These are phyloP conservation scores for Diaporthe caulivora DNA, from an alignment of 2,329 filamentous ascomycete genomes.

Conservation along the genomic window DNA sequence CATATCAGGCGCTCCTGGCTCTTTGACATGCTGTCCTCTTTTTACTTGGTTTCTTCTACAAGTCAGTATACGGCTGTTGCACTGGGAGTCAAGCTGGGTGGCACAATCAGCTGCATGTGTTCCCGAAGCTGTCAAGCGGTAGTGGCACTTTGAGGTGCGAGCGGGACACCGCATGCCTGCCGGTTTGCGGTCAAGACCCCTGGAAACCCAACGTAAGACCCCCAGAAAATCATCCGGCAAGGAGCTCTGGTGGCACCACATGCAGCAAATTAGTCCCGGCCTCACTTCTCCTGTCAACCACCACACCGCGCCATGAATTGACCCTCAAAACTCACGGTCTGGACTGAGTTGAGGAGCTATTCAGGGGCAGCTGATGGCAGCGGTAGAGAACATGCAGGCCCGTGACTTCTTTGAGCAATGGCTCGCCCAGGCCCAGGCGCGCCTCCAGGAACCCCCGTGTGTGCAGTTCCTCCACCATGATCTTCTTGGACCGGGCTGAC, in stretches of 20 bases:
- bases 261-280: background rate
- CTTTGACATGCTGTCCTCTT: background rate
- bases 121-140: background rate
- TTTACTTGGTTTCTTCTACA: background rate
- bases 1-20: background rate
- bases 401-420: slow-evolving; percentile 31
- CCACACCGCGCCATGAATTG: slow-evolving; percentile 10
- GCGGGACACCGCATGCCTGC: slow-evolving; percentile 14
- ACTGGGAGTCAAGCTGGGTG: background rate
- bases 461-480: slow-evolving; percentile 4
- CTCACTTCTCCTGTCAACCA: background rate
- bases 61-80: background rate
- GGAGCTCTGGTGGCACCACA: slow-evolving; percentile 38
- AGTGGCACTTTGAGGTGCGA: background rate
- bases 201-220: slow-evolving; percentile 29
- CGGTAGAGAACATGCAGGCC: slow-evolving; percentile 30
- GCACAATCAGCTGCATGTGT: background rate
- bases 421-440: slow-evolving; percentile 35
- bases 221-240: slow-evolving; percentile 30
- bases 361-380: slow-evolving; percentile 6
- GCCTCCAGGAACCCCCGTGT: slow-evolving; percentile 36
- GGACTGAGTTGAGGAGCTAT: background rate
- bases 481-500: slow-evolving; percentile 27
- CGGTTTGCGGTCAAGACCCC: slow-evolving; percentile 23
- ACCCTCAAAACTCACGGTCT: background rate